Evolutionary conservation across 2,329 filamentous ascomycete species (phyloP), one percentile per base, ranked within the genome.

Genomic region (Fusarium chaquense): DNA sequence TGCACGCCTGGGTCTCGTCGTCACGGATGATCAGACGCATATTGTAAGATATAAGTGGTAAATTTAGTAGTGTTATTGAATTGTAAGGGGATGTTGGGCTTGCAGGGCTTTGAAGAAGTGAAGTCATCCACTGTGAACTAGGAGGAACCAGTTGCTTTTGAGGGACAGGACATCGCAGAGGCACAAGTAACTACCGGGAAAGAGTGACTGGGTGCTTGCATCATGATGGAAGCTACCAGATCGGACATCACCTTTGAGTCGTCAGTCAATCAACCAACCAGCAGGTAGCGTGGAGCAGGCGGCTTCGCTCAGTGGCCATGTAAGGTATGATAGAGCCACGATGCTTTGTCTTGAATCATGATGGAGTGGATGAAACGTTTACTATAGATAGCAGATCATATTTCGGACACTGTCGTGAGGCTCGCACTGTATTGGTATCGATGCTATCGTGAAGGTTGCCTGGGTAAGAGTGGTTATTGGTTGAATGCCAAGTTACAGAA

Each of bases 21-120:
- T 94, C 90, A 78, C 92, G 87, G 77, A 96, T 92, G 80, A 96
- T 94, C 76, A 96, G 88, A 83, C 92, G 90, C 93, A 93, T 96
- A 74, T 73, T 82, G 78, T 65, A 59, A 71, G 47, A 52, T 58
- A 24, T 50, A 54, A 65, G 62, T 62, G 56, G 65, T 70, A 61
- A 66, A n/a, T 28, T 38, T 9, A 53, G 20, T 26, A 26, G 32
- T 32, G 12, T 33, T 43, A 12, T 56, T 43, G 45, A n/a, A 13
- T 47, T 57, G 40, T 22, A 35, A 45, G 56, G 35, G 50, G 41
- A 30, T 56, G 13, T 38, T 36, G 33, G 24, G 41, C 44, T 30
- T 46, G 50, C 24, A 40, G 24, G 43, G 40, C n/a, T 36, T 62
- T 40, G 28, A 28, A 65, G 47, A 51, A 32, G 36, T 46, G 41